These are phyloP conservation scores for Pseudonectria foliicola DNA, from an alignment of 2,329 filamentous ascomycete species.

Conservation along the genomic window DNA sequence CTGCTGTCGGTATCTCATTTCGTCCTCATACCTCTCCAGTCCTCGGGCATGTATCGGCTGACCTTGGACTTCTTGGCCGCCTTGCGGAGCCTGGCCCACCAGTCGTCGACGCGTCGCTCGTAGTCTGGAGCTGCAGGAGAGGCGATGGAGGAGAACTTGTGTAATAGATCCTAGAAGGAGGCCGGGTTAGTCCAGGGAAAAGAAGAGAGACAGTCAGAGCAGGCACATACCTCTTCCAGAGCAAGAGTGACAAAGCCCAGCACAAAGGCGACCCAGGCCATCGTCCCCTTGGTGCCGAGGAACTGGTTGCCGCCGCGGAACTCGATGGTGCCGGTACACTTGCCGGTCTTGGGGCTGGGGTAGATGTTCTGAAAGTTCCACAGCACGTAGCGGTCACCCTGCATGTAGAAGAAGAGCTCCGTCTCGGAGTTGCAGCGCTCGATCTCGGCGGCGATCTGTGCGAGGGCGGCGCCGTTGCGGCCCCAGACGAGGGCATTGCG, in stretches of 20 bases:
- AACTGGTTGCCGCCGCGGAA: conserved; percentile 35
- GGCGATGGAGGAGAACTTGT: conserved; percentile 20
- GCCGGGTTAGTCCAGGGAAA: conserved; percentile 3
- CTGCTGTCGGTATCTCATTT: conserved; percentile 11
- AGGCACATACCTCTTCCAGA: conserved; percentile 25
- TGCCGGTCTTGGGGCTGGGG: conserved; percentile 29
- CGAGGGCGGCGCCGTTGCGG: conserved; percentile 19
- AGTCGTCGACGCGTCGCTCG: conserved; percentile 22
- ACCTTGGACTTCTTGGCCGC: conserved; percentile 30
- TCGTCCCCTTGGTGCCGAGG: conserved; percentile 28
- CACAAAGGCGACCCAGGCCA: conserved; percentile 34
- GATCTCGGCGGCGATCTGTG: conserved; percentile 25
- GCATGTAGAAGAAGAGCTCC: conserved; percentile 31
- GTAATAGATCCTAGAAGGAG: conserved; percentile 24
- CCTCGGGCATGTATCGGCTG: conserved; percentile 26
- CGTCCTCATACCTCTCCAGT: conserved; percentile 27
- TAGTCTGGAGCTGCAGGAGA: conserved; percentile 23
- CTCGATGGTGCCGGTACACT: conserved; percentile 32
- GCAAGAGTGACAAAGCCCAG: conserved; percentile 32
- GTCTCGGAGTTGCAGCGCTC: conserved; percentile 17
- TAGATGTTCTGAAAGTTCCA: conserved; percentile 36
- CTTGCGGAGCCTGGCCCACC: conserved; percentile 28
- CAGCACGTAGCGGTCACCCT: conserved; percentile 31
- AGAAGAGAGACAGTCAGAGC: not conserved
- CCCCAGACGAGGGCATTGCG: conserved; percentile 21